These are phyloP conservation scores for Mimosa pudica DNA, from an alignment of 306 rosid genomes.

Conservation along the genomic window DNA sequence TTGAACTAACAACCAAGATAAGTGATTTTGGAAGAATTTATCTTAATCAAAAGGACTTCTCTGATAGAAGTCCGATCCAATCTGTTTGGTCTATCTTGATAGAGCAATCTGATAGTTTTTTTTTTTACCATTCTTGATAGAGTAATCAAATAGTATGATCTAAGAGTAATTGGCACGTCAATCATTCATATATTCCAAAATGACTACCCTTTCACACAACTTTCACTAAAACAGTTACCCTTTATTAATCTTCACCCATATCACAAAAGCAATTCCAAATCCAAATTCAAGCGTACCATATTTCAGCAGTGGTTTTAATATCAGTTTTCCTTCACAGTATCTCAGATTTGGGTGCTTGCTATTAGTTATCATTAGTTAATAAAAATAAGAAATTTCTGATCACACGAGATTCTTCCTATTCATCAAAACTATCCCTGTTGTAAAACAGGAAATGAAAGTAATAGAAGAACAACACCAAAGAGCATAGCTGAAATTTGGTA, in stretches of 20 bases:
- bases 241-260: not conserved
- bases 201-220: not conserved
- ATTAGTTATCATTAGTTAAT: not conserved
- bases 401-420: not conserved
- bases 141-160: too few relatives aligned
- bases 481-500: not conserved
- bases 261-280: not conserved
- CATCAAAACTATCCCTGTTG: not conserved
- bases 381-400: not conserved
- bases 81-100: not conserved
- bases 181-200: not conserved
- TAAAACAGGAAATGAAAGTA: not conserved
- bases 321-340: not conserved
- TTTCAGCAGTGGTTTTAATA: not conserved
- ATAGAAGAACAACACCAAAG: not conserved
- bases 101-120: too few relatives aligned
- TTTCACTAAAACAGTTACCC: not conserved
- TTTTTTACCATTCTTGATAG: too few relatives aligned
- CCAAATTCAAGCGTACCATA: not conserved
- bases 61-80: not conserved
- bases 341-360: not conserved
- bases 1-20: too few relatives aligned
- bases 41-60: not conserved
- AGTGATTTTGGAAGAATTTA: too few relatives aligned
- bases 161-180: not conserved